phyloP scores from a whole-genome alignment of 2,329 filamentous ascomycete species.

The Colletotrichum karsti region DNA sequence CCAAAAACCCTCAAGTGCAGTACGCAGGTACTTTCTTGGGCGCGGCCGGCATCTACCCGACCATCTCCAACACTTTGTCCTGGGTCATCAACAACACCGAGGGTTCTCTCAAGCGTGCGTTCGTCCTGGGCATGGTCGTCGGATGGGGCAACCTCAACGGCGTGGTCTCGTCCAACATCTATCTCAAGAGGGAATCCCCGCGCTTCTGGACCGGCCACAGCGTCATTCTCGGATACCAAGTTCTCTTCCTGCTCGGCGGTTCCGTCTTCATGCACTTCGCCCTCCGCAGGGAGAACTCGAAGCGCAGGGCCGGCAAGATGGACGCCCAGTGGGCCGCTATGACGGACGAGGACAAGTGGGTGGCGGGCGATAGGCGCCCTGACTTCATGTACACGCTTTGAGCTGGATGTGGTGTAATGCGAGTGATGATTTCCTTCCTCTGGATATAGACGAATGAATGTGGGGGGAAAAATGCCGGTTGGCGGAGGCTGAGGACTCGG shows the following conservation, averaged over 20 bases:
- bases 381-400: conserved; percentile 45
- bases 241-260: conserved; percentile 70
- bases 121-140: conserved; percentile 78
- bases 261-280: conserved; percentile 68
- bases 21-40: conserved; percentile 77
- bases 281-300: conserved; percentile 67
- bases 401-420: too few species aligned
- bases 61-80: conserved; percentile 74
- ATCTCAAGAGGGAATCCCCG: conserved; percentile 44
- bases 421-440: neutral
- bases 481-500: neutral
- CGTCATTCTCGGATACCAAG: conserved; percentile 70
- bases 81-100: conserved; percentile 79
- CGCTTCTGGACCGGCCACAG: conserved; percentile 62
- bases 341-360: conserved; percentile 60
- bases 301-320: conserved; percentile 62
- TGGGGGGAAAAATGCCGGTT: neutral
- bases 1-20: conserved; percentile 60
- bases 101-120: conserved; percentile 68
- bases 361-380: conserved; percentile 62
- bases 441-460: neutral
- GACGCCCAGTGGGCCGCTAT: conserved; percentile 66
- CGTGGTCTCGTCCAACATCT: conserved; percentile 74
- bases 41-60: conserved; percentile 77
- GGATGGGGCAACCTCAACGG: conserved; percentile 82